These are phyloP conservation scores for Pelargonium myrrhifolium DNA, from an alignment of 441 rosid species.

Conservation along the genomic window DNA sequence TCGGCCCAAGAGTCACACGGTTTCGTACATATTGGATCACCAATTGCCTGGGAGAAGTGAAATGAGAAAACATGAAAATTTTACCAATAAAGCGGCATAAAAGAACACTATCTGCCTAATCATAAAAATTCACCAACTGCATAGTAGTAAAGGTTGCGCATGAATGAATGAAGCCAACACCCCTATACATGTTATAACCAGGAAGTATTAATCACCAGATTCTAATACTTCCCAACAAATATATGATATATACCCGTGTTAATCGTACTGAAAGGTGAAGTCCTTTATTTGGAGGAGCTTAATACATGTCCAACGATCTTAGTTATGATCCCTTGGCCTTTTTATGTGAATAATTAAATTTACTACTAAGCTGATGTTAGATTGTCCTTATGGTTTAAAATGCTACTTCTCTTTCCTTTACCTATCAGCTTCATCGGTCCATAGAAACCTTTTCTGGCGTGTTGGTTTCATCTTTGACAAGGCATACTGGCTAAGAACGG, in stretches of 20 bases:
- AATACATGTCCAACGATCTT: neutral
- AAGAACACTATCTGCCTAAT: conserved; percentile 6
- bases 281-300: conserved; percentile 10
- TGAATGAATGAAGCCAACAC: conserved; percentile 8
- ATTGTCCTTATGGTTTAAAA: conserved; percentile 12
- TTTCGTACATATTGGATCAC: conserved; percentile 66
- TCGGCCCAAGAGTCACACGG: conserved; percentile 78
- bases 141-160: conserved; percentile 5
- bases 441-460: conserved; percentile 52
- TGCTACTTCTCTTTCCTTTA: conserved; percentile 21
- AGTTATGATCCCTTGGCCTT: neutral
- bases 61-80: neutral
- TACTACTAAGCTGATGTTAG: conserved; percentile 1
- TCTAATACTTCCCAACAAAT: neutral
- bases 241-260: neutral
- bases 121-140: conserved; percentile 5
- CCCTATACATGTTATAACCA: neutral
- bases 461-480: conserved; percentile 39
- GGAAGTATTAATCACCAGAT: conserved; percentile 7
- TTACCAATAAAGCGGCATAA: neutral
- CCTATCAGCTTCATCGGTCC: conserved; percentile 97
- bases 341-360: conserved; percentile 3
- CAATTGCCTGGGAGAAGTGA: conserved; percentile 53
- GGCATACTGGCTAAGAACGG: conserved; percentile 36
- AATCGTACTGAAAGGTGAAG: conserved; percentile 7